phyloP scores from a whole-genome alignment of 768 basidiomycete species.

The Plicaturopsis crispa region DNA sequence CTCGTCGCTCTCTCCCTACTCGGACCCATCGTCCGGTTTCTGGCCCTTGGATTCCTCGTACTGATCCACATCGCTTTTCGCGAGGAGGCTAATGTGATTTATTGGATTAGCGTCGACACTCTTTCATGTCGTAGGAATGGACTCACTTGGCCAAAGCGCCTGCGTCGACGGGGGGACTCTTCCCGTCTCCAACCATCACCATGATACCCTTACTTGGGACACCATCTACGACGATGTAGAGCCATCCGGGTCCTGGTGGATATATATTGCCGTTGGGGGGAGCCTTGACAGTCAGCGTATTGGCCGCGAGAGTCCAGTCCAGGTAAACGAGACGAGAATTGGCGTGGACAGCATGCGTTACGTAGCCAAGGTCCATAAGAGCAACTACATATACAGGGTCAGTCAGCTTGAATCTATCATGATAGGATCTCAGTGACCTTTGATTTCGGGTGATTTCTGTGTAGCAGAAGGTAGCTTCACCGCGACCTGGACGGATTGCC shows the following conservation, averaged over 20 bases:
- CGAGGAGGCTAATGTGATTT: slow-evolving; percentile 33
- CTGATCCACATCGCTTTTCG: slow-evolving; percentile 41
- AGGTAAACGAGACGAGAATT: slow-evolving; percentile 75
- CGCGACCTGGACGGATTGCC: slow-evolving; percentile 35
- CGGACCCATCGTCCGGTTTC: slow-evolving; percentile 5
- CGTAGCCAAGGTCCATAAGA: slow-evolving; percentile 77
- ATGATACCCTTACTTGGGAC: slow-evolving; percentile 56
- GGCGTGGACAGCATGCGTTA: slow-evolving; percentile 71
- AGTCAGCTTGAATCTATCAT: neutral
- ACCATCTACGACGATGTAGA: slow-evolving; percentile 60
- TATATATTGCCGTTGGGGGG: slow-evolving; percentile 62
- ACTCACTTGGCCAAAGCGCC: slow-evolving; percentile 53
- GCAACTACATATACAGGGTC: slow-evolving; percentile 35
- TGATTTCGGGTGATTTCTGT: slow-evolving; percentile 33
- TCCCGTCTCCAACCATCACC: slow-evolving; percentile 65
- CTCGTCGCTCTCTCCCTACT: too few relatives aligned
- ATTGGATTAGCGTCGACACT: neutral
- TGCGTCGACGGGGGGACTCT: slow-evolving; percentile 49
- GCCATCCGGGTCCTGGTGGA: slow-evolving; percentile 77
- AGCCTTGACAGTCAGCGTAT: slow-evolving; percentile 45
- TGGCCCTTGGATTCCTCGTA: slow-evolving; percentile 31
- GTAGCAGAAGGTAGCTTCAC: slow-evolving; percentile 33
- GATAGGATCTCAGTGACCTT: slow-evolving; percentile 37
- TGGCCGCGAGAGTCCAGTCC: slow-evolving; percentile 23
- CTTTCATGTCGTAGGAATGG: neutral